phyloP scores from a whole-genome alignment of 1,284 basidiomycete genomes.

The Malassezia sympodialis region DNA sequence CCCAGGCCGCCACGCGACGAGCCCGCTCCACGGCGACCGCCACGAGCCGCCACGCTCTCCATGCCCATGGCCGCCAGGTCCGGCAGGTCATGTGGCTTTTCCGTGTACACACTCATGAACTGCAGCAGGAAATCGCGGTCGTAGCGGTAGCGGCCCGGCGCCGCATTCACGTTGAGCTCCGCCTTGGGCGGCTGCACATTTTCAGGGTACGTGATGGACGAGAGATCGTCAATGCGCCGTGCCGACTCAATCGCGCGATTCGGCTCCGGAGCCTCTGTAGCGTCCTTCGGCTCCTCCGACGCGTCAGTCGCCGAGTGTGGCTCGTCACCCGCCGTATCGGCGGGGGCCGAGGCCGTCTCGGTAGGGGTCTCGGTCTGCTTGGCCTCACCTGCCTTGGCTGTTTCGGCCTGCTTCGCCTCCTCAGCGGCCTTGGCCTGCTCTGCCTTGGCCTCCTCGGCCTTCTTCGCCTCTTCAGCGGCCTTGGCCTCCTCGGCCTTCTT shows the following conservation, averaged over 20 bases:
- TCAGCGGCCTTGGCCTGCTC: conserved; percentile 19
- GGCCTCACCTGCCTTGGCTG: conserved; percentile 12
- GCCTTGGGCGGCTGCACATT: conserved; percentile 71
- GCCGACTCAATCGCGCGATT: conserved; percentile 11
- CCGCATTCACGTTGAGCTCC: conserved; percentile 71
- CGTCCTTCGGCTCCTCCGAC: conserved; percentile 6
- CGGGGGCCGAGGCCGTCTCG: conserved; percentile 23
- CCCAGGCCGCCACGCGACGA: conserved; percentile 35
- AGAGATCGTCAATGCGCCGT: conserved; percentile 71
- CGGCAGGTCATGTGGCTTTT: conserved; percentile 82
- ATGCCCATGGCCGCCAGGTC: conserved; percentile 79
- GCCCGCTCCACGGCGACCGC: conserved; percentile 10
- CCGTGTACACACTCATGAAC: conserved; percentile 89
- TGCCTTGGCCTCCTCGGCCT: not conserved
- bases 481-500: conserved; percentile 8
- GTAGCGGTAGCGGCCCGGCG: conserved; percentile 86
- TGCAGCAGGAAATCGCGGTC: conserved; percentile 95
- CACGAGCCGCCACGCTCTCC: conserved; percentile 38
- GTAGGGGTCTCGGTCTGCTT: conserved; percentile 13
- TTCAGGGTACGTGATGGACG: conserved; percentile 68
- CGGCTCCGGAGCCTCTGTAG: conserved; percentile 49
- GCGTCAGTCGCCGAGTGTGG: not conserved
- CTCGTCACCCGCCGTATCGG: conserved; percentile 17
- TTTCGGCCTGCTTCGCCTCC: conserved; percentile 7
- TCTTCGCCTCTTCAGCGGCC: conserved; percentile 19